A percentile compares a stretch with the other conserved stretches of the same genome.
phyloP scores from a whole-genome alignment of 2,329 filamentous ascomycete genomes.

The Thielaviopsis euricoi region DNA sequence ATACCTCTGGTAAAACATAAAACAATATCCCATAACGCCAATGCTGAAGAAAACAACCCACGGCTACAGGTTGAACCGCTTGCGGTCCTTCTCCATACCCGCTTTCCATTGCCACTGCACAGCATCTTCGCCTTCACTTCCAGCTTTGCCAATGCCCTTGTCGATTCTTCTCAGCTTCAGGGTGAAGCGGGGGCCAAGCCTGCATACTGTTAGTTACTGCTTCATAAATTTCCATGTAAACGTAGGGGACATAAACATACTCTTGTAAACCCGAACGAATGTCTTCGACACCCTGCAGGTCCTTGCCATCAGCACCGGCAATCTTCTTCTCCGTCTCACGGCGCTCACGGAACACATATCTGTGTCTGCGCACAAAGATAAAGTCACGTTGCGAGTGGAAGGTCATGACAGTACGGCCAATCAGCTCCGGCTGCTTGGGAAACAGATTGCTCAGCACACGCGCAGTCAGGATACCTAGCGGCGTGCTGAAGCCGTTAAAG shows the following conservation, averaged over 20 bases:
- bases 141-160: constrained; percentile 60
- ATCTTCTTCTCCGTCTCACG: constrained; percentile 74
- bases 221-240: background rate
- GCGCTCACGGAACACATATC: constrained; percentile 89
- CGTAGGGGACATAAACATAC: constrained; percentile 13
- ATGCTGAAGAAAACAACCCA: constrained; percentile 6
- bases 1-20: background rate
- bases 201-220: background rate
- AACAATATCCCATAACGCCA: constrained; percentile 4
- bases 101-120: constrained; percentile 96
- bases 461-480: constrained; percentile 73
- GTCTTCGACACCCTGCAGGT: constrained; percentile 68
- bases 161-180: constrained; percentile 83
- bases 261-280: constrained; percentile 83
- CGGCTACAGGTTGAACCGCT: constrained; percentile 71
- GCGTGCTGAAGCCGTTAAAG: constrained; percentile 88
- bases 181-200: constrained; percentile 49
- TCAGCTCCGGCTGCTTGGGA: constrained; percentile 65
- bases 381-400: constrained; percentile 92
- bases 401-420: constrained; percentile 78
- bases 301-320: constrained; percentile 62
- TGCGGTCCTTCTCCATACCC: constrained; percentile 84
- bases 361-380: constrained; percentile 79
- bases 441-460: constrained; percentile 49
- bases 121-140: constrained; percentile 53